phyloP scores from a whole-genome alignment of 179 eudicot species.

The Nepenthes alata region DNA sequence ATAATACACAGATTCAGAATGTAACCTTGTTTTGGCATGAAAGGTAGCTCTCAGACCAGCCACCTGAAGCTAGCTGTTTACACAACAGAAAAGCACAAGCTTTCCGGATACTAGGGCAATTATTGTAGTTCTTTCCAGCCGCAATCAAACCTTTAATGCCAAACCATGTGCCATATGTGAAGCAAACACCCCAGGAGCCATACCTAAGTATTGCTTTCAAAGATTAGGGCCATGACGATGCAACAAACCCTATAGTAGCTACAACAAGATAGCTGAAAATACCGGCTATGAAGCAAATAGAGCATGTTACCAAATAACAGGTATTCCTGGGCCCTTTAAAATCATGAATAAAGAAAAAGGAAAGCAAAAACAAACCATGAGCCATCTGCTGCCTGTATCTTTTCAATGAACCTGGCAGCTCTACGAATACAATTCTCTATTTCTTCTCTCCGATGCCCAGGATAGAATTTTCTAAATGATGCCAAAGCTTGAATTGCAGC shows the following conservation, averaged over 20 bases:
- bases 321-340: neutral
- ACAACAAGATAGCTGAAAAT: neutral
- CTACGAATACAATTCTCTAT: conserved; percentile 52
- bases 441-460: conserved; percentile 80
- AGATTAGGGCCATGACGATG: neutral
- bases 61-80: conserved; percentile 72
- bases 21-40: conserved; percentile 82
- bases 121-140: conserved; percentile 53
- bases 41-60: conserved; percentile 98
- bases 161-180: conserved; percentile 90
- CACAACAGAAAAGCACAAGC: conserved; percentile 84
- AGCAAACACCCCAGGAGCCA: conserved; percentile 99
- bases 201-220: conserved; percentile 40
- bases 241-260: neutral
- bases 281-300: neutral
- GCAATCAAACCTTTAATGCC: conserved; percentile 73
- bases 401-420: conserved; percentile 58
- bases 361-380: conserved; percentile 61
- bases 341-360: conserved; percentile 2
- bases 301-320: neutral
- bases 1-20: neutral
- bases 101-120: conserved; percentile 52
- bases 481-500: conserved; percentile 85
- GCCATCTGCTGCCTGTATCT: conserved; percentile 75
- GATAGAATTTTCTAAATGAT: conserved; percentile 59